These are phyloP conservation scores for Trichosporon faecale DNA, from an alignment of 1,284 basidiomycete genomes.

Conservation along the genomic window DNA sequence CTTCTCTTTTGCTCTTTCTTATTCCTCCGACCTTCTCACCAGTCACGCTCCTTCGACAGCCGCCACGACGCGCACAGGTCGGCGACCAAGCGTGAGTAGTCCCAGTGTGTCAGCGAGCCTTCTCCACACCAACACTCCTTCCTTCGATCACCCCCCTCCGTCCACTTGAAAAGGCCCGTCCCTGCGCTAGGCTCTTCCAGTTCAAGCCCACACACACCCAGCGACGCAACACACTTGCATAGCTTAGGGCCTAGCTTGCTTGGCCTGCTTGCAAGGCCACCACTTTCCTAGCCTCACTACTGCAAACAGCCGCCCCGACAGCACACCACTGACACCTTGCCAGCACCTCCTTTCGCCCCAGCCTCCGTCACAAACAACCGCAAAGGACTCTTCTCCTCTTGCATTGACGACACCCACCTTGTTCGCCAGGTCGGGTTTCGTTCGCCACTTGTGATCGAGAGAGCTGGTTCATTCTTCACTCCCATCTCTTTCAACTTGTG, in stretches of 20 bases:
- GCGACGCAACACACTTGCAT: not conserved
- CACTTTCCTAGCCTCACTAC: not conserved
- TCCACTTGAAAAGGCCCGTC: not conserved
- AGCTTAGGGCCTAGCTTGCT: not conserved
- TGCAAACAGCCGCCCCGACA: not conserved
- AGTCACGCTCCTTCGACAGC: not conserved
- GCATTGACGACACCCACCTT: not conserved
- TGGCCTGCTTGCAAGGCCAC: not conserved
- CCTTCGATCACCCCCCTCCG: not conserved
- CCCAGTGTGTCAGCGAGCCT: not conserved
- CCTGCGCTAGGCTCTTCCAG: not conserved
- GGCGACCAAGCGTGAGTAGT: not conserved
- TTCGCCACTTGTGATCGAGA: not conserved
- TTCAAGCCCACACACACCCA: not conserved
- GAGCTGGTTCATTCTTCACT: not conserved
- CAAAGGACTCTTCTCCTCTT: not conserved
- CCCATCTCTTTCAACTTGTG: not conserved
- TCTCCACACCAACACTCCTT: not conserved
- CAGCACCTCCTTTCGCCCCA: not conserved
- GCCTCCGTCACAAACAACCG: not conserved
- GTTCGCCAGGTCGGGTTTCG: not conserved
- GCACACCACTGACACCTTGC: not conserved
- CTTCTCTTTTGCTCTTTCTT: not conserved
- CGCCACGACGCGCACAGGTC: conserved; percentile 9
- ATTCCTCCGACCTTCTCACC: not conserved